Evolutionary conservation across 345 rosid genomes (phyloP).

Genomic region (Rhodomyrtus tomentosa): DNA sequence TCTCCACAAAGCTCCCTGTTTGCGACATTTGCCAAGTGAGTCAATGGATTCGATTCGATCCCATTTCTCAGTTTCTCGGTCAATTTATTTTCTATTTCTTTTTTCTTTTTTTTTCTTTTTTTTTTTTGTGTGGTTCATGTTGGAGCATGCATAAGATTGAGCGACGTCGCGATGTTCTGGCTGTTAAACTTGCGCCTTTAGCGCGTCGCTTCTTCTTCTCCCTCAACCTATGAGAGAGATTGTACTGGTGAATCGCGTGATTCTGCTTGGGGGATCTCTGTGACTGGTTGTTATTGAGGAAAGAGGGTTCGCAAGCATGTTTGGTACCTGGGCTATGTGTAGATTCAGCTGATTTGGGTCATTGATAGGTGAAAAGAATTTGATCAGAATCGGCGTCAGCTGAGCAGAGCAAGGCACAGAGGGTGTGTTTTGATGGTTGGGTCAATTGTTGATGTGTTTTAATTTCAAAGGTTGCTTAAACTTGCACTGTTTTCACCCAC

Average conservation of each 20-base stretch:
- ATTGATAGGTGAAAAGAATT: background rate
- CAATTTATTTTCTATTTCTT: background rate
- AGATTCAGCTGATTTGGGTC: background rate
- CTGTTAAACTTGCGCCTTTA: background rate
- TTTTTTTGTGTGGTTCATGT: background rate
- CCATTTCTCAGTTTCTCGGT: background rate
- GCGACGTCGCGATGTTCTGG: background rate
- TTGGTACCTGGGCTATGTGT: background rate
- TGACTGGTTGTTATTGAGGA: background rate
- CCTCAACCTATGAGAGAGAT: background rate
- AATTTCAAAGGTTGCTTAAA: background rate
- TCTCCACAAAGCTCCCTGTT: slow-evolving; percentile 66
- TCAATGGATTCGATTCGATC: background rate
- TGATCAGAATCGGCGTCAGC: background rate
- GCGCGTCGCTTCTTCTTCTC: background rate
- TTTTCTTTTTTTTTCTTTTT: background rate
- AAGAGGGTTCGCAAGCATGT: background rate
- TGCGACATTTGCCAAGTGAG: slow-evolving; percentile 89
- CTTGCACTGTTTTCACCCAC: background rate
- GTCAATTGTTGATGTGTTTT: background rate
- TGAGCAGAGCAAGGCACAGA: background rate
- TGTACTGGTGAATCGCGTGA: background rate
- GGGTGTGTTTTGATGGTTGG: background rate
- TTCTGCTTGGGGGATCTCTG: background rate
- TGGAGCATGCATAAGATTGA: background rate